Evolutionary conservation across 2,329 filamentous ascomycete species (phyloP), one percentile per base, ranked within the genome.

Genomic region (Botrytis porri): DNA sequence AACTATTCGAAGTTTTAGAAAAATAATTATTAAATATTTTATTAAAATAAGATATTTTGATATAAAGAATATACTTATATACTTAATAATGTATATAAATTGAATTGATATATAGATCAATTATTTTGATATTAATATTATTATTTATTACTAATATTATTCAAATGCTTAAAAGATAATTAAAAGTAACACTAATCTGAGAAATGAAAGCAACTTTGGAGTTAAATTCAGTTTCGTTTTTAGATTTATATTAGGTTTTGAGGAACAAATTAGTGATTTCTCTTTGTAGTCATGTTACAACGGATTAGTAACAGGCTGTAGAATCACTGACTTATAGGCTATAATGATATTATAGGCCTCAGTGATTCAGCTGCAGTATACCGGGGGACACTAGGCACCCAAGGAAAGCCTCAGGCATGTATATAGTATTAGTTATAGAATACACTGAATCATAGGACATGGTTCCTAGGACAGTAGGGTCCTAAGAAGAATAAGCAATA

Each of bases 11-110:
- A 22, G 72, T 43, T 39, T 74, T 66, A 4, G 51, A 22, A 20
- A 74, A 74, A 6, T 41, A 35, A 5, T 61, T 25, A 20, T 69
- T 60, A 43, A 75, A 75, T 61, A 74, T 74, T 62, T 73, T 75
- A 3, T 35, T 16, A 18, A 35, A 32, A 14, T 22, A 59, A 4
- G 57, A 29, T 16, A 59, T 59, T 9, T 59, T 51, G 1, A 10
- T 25, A 51, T 22, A 51, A 4, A n/a, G 48, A n/a, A 51, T 12
- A 51, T 51, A 1, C 22, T 51, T 51, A 22, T 51, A 22, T 22
- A 51, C 48, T 51, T 22, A 10, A 51, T 51, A 51, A 51, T 51
- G 48, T 14, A 14, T 51, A 14, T 9, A 10, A 14, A 1, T n/a
- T n/a, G 48, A 6, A n/a, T 22, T 22, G 10, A n/a, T 6, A 9